phyloP scores from a whole-genome alignment of 495 filamentous ascomycete genomes.

The Rostrohypoxylon terebratum region DNA sequence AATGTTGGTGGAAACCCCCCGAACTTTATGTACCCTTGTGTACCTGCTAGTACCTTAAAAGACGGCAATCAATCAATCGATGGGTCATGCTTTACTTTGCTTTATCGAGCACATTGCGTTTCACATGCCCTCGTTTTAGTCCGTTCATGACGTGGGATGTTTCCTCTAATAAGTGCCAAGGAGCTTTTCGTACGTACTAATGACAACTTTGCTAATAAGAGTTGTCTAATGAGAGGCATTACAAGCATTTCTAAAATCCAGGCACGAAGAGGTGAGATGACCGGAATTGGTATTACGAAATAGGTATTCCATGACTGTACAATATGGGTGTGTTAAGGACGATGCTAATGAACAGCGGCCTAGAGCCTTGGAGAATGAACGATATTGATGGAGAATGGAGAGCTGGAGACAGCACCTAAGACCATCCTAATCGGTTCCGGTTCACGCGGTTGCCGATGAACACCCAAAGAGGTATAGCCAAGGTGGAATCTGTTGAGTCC shows the following conservation, averaged over 20 bases:
- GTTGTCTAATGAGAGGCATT: slow-evolving; percentile 1
- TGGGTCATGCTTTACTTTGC: neutral
- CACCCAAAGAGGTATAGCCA: slow-evolving; percentile 41
- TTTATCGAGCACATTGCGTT: slow-evolving; percentile 9
- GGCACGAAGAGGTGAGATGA: slow-evolving; percentile 2
- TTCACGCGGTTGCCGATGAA: slow-evolving; percentile 45
- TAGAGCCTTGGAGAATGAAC: neutral
- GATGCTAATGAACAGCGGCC: neutral
- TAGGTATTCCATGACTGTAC: neutral
- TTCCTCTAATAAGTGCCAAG: slow-evolving; percentile 2
- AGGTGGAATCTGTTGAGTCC: slow-evolving; percentile 30
- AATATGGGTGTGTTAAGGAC: neutral
- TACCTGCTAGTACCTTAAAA: slow-evolving; percentile 34
- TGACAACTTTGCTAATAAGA: neutral
- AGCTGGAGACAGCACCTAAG: neutral
- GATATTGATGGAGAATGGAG: slow-evolving; percentile 1
- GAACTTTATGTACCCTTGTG: slow-evolving; percentile 10
- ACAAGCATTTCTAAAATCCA: neutral
- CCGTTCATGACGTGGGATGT: slow-evolving; percentile 1
- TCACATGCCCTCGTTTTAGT: slow-evolving; percentile 9
- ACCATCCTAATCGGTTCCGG: slow-evolving; percentile 41
- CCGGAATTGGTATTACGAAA: slow-evolving; percentile 11
- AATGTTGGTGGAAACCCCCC: slow-evolving; percentile 31
- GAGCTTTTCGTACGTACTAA: slow-evolving; percentile 4
- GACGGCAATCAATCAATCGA: slow-evolving; percentile 3